Evolutionary conservation across 1,284 basidiomycete species (phyloP), one percentile per base, ranked within the genome.

Genomic region (Tremellales sp.): DNA sequence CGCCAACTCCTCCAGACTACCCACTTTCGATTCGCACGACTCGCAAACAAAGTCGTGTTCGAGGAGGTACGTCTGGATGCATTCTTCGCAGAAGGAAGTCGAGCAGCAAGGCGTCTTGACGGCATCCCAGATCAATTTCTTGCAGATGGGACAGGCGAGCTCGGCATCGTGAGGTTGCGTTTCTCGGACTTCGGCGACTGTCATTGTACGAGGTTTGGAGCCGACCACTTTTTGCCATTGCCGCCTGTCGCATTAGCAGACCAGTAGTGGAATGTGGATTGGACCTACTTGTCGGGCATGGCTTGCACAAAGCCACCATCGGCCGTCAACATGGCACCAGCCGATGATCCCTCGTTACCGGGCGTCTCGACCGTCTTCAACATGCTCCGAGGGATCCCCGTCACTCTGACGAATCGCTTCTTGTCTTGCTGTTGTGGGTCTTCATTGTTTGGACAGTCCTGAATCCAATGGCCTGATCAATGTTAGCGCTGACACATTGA

Each of bases 381-480:
- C 82, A 99, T 97, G 65, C 89, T 94, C 57, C 93, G 84, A 8
- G 96, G 96, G 54, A 96, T 96, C 76, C 96, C 96, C 3, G 96
- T 98, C 2, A 96, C 97, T 46, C 96, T 83, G 70, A 97, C 97
- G 71, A 97, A 93, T 25, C 93, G 85, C 46, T 94, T 94, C 52
- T 88, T 80, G 64, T 97, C 89, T 73, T 96, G 90, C 59, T 85
- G 96, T 29, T 93, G 89, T 31, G 89, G 86, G 70, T 98, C 90
- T 61, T 89, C 91, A 70, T 97, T 97, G 3, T 91, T 96, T 0
- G 96, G 96, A 68, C 96, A 99, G 59, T 96, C 90, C 72, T 99
- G 94, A 59, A 99, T 99, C 96, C 96, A 98, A 68, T 99, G 96
- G 25, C 92, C 90, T 93, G 72, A 8, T 39, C 25, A 31, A 2